Percentiles rank a stretch among this genome's conserved stretches.
phyloP scores from a whole-genome alignment of 345 rosid species.

The Aquilaria malaccensis region DNA sequence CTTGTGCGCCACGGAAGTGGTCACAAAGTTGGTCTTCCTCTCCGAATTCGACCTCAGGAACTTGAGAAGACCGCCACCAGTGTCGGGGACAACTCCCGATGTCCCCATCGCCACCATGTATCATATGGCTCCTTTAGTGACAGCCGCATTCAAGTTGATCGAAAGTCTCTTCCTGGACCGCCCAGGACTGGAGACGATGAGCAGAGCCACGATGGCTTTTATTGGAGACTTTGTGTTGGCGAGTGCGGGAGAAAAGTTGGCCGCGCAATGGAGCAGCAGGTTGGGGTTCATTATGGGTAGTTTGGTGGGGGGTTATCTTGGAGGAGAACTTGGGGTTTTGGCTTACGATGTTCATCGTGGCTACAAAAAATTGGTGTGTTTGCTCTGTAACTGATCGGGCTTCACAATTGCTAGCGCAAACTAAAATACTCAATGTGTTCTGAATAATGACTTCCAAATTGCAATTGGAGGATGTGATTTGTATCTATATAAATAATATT shows the following conservation, averaged over 20 bases:
- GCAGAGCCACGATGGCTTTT: not conserved
- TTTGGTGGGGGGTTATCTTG: not conserved
- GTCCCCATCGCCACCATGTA: not conserved
- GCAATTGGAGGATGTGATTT: too few species aligned
- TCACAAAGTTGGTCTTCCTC: not conserved
- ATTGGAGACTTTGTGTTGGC: not conserved
- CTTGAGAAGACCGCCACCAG: not conserved
- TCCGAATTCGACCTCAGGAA: not conserved
- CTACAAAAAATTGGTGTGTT: too few species aligned
- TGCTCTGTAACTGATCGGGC: too few species aligned
- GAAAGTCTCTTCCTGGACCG: not conserved
- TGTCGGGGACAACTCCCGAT: not conserved
- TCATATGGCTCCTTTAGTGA: not conserved
- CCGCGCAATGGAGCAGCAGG: not conserved
- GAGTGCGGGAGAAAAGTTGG: not conserved
- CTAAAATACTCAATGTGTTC: too few species aligned
- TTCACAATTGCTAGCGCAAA: too few species aligned
- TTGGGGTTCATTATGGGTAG: not conserved
- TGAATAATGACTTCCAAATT: too few species aligned
- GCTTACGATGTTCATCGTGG: not conserved
- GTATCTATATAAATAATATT: too few species aligned
- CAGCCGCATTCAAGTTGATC: not conserved
- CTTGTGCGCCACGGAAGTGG: not conserved
- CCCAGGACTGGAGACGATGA: not conserved
- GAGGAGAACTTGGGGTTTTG: slow-evolving; percentile 1